A percentile compares a stretch with the other conserved stretches of the same genome.
phyloP scores from a whole-genome alignment of 345 rosid genomes.

The Angophora floribunda region DNA sequence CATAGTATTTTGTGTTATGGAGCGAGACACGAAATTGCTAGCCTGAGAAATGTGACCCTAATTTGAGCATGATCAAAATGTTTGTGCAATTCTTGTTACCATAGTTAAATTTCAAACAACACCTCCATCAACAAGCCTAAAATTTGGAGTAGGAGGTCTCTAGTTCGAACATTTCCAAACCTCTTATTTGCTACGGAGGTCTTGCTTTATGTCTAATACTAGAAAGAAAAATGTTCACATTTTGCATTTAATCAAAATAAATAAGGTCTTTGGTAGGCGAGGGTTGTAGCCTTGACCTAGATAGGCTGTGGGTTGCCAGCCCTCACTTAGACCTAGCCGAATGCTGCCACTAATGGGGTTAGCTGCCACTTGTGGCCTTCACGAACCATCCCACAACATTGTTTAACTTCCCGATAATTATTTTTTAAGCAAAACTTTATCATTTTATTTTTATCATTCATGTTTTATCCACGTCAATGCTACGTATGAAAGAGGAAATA shows the following conservation, averaged over 20 bases:
- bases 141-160: neutral
- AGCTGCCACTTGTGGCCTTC: too few species aligned
- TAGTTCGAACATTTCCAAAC: too few species aligned
- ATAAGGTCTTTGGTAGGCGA: neutral
- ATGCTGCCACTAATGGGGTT: too few species aligned
- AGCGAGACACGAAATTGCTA: neutral
- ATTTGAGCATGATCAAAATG: neutral
- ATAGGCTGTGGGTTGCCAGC: too few species aligned
- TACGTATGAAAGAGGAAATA: too few species aligned
- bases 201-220: neutral
- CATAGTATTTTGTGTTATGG: neutral
- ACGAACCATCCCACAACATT: too few species aligned
- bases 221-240: neutral
- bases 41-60: neutral
- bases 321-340: too few species aligned
- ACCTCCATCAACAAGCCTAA: fast-evolving
- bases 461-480: too few species aligned
- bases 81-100: neutral
- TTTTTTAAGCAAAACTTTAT: too few species aligned
- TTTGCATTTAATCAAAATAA: neutral
- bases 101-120: neutral
- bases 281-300: too few species aligned
- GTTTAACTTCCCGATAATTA: too few species aligned
- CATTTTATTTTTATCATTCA: too few species aligned
- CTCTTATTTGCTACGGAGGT: neutral